Evolutionary conservation across 495 filamentous ascomycete genomes (phyloP).

Genomic region (Parathielavia appendiculata): DNA sequence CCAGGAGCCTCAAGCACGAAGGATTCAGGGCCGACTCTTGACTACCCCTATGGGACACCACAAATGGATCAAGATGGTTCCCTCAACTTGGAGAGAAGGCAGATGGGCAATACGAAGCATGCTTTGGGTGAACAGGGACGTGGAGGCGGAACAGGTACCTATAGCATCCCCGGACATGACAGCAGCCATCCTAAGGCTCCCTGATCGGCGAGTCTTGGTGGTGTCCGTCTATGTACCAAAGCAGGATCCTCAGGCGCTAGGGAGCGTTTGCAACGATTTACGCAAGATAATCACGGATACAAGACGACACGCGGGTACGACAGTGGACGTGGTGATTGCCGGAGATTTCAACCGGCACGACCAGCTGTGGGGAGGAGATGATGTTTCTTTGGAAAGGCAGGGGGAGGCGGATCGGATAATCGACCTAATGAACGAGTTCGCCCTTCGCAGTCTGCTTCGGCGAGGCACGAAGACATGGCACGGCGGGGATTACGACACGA

Average conservation of each 20-base stretch:
- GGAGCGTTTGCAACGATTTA: neutral
- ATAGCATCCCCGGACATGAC: constrained; percentile 1
- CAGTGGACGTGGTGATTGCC: constrained; percentile 8
- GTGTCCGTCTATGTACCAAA: constrained; percentile 14
- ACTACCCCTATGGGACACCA: constrained; percentile 7
- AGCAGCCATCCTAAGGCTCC: constrained; percentile 4
- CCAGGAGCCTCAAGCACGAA: constrained; percentile 3
- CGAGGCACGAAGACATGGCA: constrained; percentile 13
- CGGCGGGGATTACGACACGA: neutral
- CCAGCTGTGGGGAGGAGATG: constrained; percentile 9
- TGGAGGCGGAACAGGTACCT: constrained; percentile 1
- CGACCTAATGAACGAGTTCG: constrained; percentile 4
- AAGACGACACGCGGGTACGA: constrained; percentile 8
- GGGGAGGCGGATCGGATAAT: constrained; percentile 1
- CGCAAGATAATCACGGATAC: neutral
- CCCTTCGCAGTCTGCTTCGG: constrained; percentile 6
- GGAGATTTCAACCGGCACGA: too few species aligned
- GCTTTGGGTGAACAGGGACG: constrained; percentile 1
- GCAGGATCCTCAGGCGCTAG: neutral
- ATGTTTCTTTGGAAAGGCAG: neutral
- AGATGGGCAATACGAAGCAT: constrained; percentile 2
- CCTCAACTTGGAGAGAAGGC: neutral
- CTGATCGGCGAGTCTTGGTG: constrained; percentile 4
- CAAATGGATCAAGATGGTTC: constrained; percentile 5
- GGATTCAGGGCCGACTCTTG: constrained; percentile 1